Evolutionary conservation across 176 grass and related monocot species (phyloP).

Genomic region (Carex scoparia): DNA sequence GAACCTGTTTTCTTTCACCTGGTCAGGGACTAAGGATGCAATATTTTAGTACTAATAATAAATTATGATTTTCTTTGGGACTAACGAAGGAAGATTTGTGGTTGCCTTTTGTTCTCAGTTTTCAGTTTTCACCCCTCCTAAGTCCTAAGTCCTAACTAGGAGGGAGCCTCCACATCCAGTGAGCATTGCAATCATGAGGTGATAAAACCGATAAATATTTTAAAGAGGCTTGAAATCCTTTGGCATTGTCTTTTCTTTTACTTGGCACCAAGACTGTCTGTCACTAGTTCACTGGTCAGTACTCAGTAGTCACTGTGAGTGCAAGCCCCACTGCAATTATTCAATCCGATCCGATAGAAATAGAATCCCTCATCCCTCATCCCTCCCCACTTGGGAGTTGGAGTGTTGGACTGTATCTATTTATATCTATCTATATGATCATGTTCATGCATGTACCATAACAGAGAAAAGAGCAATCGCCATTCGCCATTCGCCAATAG

Average conservation of each 20-base stretch:
- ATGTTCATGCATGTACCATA: too few relatives aligned
- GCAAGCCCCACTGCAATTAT: conserved; percentile 32
- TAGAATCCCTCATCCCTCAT: too few relatives aligned
- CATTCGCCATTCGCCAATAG: too few relatives aligned
- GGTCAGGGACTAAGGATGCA: not conserved
- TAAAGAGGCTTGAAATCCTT: conserved; percentile 35
- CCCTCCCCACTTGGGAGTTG: not conserved
- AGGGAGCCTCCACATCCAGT: not conserved
- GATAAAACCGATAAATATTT: conserved; percentile 34
- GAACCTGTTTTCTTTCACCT: not conserved
- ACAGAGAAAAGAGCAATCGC: too few relatives aligned
- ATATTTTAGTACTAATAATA: not conserved
- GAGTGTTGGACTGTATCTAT: too few relatives aligned
- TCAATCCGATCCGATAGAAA: conserved; percentile 12
- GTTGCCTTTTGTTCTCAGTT: not conserved
- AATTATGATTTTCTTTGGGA: conserved; percentile 18
- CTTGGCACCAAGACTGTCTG: not conserved
- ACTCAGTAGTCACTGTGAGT: not conserved
- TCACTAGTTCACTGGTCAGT: too few relatives aligned
- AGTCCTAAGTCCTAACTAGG: too few relatives aligned
- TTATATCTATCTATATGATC: too few relatives aligned
- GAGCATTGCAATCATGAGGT: conserved; percentile 58
- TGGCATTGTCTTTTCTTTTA: conserved; percentile 50
- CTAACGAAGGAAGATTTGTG: conserved; percentile 15
- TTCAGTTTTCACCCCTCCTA: not conserved